Base-by-base conservation (phyloP, 129 eudicot genomes). In the Helichrysum umbraculigerum region DNA sequence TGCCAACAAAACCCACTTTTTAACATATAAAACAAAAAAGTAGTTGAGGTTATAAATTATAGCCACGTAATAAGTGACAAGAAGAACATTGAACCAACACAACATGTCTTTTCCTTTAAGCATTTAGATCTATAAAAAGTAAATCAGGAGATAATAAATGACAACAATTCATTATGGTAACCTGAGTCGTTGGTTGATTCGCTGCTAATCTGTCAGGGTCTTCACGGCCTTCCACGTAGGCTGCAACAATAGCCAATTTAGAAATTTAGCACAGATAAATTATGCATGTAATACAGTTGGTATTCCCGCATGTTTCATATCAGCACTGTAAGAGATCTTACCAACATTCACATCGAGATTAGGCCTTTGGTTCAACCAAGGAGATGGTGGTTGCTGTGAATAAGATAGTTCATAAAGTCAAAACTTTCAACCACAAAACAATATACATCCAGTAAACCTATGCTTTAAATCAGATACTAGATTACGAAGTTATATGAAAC, bases 301-400 rank as follows among this genome's bases (percentile, higher is more conserved):
- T 63, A 32, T 12, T 37, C 56, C 17, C 41, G 20, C 69, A 66
- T 79, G 56, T 80, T 80, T 15, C 33, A 74, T 56, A 62, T 56
- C 42, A 35, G 47, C 25, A 69, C 64, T 56, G 19, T 67, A 44
- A 61, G 19, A 61, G 56, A 39, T 78, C 97, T 87, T 84, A 94
- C 98, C 98, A 82, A 94, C 90, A 88, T 94, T 94, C 63, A 94
- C 98, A 62, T 88, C 98, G 76, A 94, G 87, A 19, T 91, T 84
- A 54, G 90, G 86, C 89, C 98, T 94, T 85, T 88, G 97, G 79
- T 78, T 91, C 79, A 89, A 68, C 97, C 97, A 94, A 50, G 93
- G 80, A 29, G 97, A 83, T 50, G 96, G 98, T 72, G 98, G 96
- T 85, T 81, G 98, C 98, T 91, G 91, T 81, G 82, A 56, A 61